Conservation (phyloP, 2,329 filamentous ascomycete genomes). For the Fusarium subglutinans region DNA sequence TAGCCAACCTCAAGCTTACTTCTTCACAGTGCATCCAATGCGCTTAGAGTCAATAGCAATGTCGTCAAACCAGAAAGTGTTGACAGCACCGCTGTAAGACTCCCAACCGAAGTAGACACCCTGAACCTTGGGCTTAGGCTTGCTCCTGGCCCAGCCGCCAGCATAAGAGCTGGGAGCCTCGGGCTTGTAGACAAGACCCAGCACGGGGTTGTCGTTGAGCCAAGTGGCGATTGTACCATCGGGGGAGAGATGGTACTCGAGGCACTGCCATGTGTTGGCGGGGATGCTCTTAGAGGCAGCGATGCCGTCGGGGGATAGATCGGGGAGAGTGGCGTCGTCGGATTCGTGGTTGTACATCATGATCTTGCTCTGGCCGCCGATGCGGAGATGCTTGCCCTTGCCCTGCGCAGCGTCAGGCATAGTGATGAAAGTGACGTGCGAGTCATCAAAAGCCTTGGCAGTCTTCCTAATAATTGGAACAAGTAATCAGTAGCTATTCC, state of each 20-base stretch:
- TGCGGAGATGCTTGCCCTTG: slow-evolving; percentile 67
- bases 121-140: slow-evolving; percentile 60
- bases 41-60: slow-evolving; percentile 53
- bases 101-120: slow-evolving; percentile 71
- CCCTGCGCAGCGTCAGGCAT: slow-evolving; percentile 68
- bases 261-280: slow-evolving; percentile 64
- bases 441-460: slow-evolving; percentile 64
- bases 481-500: not conserved
- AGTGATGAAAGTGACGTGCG: slow-evolving; percentile 71
- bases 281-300: slow-evolving; percentile 62
- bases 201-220: slow-evolving; percentile 62
- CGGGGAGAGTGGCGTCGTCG: slow-evolving; percentile 69
- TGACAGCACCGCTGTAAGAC: slow-evolving; percentile 67
- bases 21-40: slow-evolving; percentile 32
- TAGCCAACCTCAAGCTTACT: not conserved
- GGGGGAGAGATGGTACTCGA: slow-evolving; percentile 68
- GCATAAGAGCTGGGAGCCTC: slow-evolving; percentile 52
- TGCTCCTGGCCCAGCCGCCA: slow-evolving; percentile 61
- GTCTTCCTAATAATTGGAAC: slow-evolving; percentile 52
- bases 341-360: slow-evolving; percentile 72
- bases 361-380: slow-evolving; percentile 68
- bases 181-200: slow-evolving; percentile 56
- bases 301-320: slow-evolving; percentile 68
- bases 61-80: slow-evolving; percentile 73
- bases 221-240: slow-evolving; percentile 70